Evolutionary conservation across 75 land plant genomes (phyloP).

Genomic region (Picea sitchensis): DNA sequence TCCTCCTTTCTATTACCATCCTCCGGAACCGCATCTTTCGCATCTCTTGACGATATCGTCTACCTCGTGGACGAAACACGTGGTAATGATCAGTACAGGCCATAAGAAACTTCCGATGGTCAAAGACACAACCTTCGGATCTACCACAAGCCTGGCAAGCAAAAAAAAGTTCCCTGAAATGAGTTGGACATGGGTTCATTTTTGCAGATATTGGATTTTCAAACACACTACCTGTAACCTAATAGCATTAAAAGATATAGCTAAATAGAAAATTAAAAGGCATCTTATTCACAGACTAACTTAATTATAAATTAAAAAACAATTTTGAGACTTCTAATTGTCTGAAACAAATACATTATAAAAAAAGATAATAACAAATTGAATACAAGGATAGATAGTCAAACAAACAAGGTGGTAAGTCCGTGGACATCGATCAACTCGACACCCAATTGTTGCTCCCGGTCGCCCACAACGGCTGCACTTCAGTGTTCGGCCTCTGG

Average conservation of each 20-base stretch:
- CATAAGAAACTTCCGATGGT: constrained; percentile 91
- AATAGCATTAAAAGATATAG: neutral
- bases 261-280: neutral
- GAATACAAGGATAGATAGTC: constrained; percentile 6
- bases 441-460: constrained; percentile 98
- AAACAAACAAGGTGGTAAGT: constrained; percentile 83
- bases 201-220: neutral
- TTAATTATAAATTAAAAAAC: too few species aligned
- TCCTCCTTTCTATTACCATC: constrained; percentile 47
- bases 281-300: too few species aligned
- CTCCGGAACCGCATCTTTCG: constrained; percentile 51
- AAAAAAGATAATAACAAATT: neutral
- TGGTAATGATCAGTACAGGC: constrained; percentile 75
- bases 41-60: constrained; percentile 19
- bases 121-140: constrained; percentile 78
- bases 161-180: constrained; percentile 2
- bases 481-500: constrained; percentile 41
- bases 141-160: constrained; percentile 93
- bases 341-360: too few species aligned
- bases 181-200: neutral
- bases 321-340: too few species aligned
- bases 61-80: constrained; percentile 59
- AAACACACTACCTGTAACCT: neutral
- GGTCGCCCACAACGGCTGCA: constrained; percentile 88
- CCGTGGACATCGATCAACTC: constrained; percentile 94